Evolutionary conservation across 2,329 filamentous ascomycete genomes (phyloP).

Genomic region (Monosporascus sp.): DNA sequence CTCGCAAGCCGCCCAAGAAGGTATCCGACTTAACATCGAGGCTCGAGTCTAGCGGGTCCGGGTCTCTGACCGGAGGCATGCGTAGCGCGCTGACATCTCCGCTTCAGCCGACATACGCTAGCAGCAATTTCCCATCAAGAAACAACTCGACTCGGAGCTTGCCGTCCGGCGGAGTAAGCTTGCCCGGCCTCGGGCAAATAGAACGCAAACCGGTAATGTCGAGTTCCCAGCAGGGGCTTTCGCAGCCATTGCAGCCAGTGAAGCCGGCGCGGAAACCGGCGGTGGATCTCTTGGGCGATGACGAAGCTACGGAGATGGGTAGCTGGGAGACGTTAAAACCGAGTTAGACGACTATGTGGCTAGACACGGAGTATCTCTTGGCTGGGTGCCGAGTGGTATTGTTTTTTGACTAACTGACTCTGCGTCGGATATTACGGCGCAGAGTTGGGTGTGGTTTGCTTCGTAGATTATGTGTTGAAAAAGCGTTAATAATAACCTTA

Average conservation of each 20-base stretch:
- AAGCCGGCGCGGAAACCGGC: conserved; percentile 25
- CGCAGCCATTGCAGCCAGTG: conserved; percentile 26
- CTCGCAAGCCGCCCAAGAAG: conserved; percentile 19
- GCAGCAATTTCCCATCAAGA: conserved; percentile 2
- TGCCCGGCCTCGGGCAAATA: conserved; percentile 22
- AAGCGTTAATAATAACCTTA: too few relatives aligned
- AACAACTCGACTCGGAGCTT: conserved; percentile 5
- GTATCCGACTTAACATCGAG: conserved; percentile 26
- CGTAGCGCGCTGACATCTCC: conserved; percentile 13
- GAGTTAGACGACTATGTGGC: conserved; percentile 22
- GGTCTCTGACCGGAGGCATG: conserved; percentile 23
- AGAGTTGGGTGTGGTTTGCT: not conserved
- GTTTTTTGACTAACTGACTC: not conserved
- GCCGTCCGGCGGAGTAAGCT: conserved; percentile 16
- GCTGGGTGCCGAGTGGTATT: conserved; percentile 13
- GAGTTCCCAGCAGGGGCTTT: conserved; percentile 19
- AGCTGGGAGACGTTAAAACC: conserved; percentile 55
- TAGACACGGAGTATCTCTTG: not conserved
- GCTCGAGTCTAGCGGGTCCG: conserved; percentile 20
- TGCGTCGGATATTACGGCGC: not conserved
- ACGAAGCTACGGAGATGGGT: conserved; percentile 41
- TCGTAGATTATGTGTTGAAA: not conserved
- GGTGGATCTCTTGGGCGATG: conserved; percentile 44
- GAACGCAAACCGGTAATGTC: conserved; percentile 26
- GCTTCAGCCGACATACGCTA: conserved; percentile 2